phyloP scores from a whole-genome alignment of 805 yeast genomes.

The Geotrichum ghanense region DNA sequence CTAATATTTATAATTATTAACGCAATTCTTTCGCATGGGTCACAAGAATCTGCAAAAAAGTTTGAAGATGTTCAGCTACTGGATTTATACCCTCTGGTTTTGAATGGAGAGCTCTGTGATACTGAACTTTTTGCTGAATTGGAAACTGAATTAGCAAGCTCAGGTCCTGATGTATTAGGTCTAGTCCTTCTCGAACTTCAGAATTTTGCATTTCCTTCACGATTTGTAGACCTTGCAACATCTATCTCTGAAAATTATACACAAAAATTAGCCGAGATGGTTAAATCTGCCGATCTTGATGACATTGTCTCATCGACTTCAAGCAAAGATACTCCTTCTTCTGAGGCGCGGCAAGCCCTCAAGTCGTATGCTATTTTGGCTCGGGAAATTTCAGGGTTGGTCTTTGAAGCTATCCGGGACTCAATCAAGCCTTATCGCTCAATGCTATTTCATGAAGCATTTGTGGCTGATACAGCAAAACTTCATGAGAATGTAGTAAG shows the following conservation, averaged over 20 bases:
- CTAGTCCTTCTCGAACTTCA: not conserved
- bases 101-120: not conserved
- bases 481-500: slow-evolving; percentile 29
- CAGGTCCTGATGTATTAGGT: not conserved
- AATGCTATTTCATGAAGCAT: slow-evolving; percentile 31
- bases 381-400: not conserved
- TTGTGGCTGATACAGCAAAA: slow-evolving; percentile 27
- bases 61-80: not conserved
- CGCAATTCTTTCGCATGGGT: not conserved
- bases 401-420: not conserved
- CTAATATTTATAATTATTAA: slow-evolving; percentile 2
- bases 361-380: not conserved
- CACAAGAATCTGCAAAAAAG: not conserved
- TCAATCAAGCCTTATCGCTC: slow-evolving; percentile 8
- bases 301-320: not conserved
- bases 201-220: not conserved
- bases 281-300: not conserved
- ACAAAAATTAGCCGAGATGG: not conserved
- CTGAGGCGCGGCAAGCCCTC: not conserved
- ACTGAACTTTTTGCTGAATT: not conserved
- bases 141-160: not conserved
- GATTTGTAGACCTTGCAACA: not conserved
- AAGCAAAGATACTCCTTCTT: too few relatives aligned
- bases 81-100: not conserved
- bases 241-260: not conserved